phyloP scores from a whole-genome alignment of 352 stramenopile genomes.

The Globisporangium parvum region DNA sequence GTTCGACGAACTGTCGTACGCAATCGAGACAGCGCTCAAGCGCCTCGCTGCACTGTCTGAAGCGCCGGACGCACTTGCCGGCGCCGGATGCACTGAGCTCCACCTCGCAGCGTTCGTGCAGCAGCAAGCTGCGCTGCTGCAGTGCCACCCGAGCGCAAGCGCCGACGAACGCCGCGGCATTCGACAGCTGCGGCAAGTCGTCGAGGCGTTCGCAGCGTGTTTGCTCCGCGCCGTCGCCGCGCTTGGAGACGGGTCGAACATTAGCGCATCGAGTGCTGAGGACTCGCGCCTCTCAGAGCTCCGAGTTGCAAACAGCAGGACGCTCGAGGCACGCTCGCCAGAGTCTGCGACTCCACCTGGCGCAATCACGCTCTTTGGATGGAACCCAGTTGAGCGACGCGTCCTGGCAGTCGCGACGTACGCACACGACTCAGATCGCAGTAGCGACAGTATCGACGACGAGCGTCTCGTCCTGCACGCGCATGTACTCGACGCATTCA shows the following conservation, averaged over 20 bases:
- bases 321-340: background rate
- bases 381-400: slow-evolving; percentile 19
- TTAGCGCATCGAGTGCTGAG: background rate
- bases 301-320: slow-evolving; percentile 18
- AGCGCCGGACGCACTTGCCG: slow-evolving; percentile 31
- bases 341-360: background rate
- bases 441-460: background rate
- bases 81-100: slow-evolving; percentile 44
- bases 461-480: slow-evolving; percentile 26
- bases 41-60: slow-evolving; percentile 31
- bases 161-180: slow-evolving; percentile 12
- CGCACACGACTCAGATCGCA: slow-evolving; percentile 1
- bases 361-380: slow-evolving; percentile 28
- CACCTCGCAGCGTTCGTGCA: slow-evolving; percentile 36
- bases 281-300: slow-evolving; percentile 21
- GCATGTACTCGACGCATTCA: slow-evolving; percentile 34
- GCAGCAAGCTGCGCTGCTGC: slow-evolving; percentile 21
- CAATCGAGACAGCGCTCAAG: slow-evolving; percentile 33
- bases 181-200: slow-evolving; percentile 24
- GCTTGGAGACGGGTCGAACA: slow-evolving; percentile 15
- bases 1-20: slow-evolving; percentile 42
- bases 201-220: slow-evolving; percentile 22
- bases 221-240: slow-evolving; percentile 17
- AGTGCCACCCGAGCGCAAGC: background rate
- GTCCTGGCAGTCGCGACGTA: slow-evolving; percentile 22